Conservation (phyloP, 1,139 yeast genomes). For the Entelexis sorbosivorans region DNA sequence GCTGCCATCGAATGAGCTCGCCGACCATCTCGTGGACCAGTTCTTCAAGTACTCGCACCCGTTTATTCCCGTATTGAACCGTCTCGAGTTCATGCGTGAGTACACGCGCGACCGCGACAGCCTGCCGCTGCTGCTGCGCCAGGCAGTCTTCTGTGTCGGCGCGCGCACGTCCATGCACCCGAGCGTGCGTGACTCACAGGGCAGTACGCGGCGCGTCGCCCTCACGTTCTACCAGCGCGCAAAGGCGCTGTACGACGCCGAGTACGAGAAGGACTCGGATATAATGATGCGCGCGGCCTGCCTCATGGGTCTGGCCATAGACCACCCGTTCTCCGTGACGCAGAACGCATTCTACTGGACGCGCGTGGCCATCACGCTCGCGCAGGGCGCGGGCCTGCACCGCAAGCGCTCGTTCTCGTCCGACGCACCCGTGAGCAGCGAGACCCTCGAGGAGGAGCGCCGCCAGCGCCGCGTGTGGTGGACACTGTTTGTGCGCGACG, state of each 20-base stretch:
- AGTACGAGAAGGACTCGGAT: conserved; percentile 61
- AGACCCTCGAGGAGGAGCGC: conserved; percentile 23
- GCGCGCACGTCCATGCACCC: conserved; percentile 52
- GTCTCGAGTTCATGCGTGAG: conserved; percentile 48
- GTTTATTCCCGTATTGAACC: conserved; percentile 58
- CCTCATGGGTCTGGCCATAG: conserved; percentile 62
- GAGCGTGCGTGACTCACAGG: conserved; percentile 44
- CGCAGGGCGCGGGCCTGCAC: conserved; percentile 73
- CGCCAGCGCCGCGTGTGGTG: conserved; percentile 66
- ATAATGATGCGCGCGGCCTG: conserved; percentile 56
- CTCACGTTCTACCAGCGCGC: conserved; percentile 66
- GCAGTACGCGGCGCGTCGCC: conserved; percentile 48
- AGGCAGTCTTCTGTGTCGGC: conserved; percentile 61
- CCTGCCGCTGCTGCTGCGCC: conserved; percentile 58
- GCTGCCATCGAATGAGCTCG: conserved; percentile 51
- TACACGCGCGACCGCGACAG: conserved; percentile 45
- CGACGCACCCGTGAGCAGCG: not conserved
- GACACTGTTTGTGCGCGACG: conserved; percentile 63
- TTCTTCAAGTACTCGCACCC: conserved; percentile 64
- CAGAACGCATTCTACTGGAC: conserved; percentile 72
- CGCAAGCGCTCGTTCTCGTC: conserved; percentile 28
- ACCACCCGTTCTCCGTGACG: conserved; percentile 67
- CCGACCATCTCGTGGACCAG: conserved; percentile 50
- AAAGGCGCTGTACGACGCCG: conserved; percentile 62
- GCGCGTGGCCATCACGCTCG: conserved; percentile 57